Conservation (phyloP, 192 early-diverging fungal species). For the Funneliformis mosseae region DNA sequence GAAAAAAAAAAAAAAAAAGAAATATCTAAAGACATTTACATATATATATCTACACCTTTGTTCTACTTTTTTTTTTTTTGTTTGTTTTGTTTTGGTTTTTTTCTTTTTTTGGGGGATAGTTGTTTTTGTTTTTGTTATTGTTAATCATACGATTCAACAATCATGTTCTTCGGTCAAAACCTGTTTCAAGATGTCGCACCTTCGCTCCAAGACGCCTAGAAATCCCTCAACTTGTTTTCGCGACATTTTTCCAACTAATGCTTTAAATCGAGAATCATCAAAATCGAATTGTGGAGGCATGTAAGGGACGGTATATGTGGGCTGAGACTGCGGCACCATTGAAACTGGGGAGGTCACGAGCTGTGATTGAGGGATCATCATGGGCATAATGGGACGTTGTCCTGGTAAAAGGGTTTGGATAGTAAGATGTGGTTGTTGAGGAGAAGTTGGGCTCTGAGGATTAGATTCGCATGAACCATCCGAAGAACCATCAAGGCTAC, state of each 20-base stretch:
- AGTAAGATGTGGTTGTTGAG: conserved; percentile 14
- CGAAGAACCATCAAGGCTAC: conserved; percentile 14
- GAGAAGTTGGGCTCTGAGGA: conserved; percentile 25
- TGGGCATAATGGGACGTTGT: conserved; percentile 31
- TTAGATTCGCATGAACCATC: conserved; percentile 12
- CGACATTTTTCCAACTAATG: conserved; percentile 49
- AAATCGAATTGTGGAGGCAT: conserved; percentile 35
- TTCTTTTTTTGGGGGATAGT: too few relatives aligned
- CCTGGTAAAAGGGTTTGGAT: conserved; percentile 25
- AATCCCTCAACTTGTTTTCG: conserved; percentile 56
- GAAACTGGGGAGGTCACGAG: not conserved
- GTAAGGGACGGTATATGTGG: not conserved
- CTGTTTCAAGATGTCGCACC: conserved; percentile 52
- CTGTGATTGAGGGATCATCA: conserved; percentile 16
- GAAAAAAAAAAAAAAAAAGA: conserved; percentile 34
- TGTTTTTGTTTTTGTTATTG: not conserved
- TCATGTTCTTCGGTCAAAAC: conserved; percentile 19
- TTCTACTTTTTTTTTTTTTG: conserved; percentile 19
- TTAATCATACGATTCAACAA: not conserved
- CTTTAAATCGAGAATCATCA: conserved; percentile 48
- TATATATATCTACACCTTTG: not conserved
- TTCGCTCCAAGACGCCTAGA: conserved; percentile 56
- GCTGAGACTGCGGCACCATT: not conserved
- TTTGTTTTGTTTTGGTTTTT: conserved; percentile 17
- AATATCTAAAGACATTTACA: not conserved